Conservation (phyloP, 495 filamentous ascomycete species). For the Saxophila tyrrhenica region DNA sequence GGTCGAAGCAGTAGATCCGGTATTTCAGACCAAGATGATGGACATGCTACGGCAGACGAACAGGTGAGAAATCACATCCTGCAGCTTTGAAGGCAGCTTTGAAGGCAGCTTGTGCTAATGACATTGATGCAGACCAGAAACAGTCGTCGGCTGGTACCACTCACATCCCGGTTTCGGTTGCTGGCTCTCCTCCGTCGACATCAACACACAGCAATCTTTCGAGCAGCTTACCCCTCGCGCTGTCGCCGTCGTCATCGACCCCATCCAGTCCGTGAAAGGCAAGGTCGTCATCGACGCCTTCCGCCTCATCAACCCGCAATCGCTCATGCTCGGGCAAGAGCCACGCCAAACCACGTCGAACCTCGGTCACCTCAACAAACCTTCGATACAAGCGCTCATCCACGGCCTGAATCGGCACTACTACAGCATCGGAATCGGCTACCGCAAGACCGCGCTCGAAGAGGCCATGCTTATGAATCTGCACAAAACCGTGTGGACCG, state of each 20-base stretch:
- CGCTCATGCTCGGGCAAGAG: constrained; percentile 96
- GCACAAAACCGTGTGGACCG: constrained; percentile 98
- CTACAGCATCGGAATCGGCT: constrained; percentile 97
- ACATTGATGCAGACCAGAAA: constrained; percentile 57
- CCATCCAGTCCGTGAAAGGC: constrained; percentile 97
- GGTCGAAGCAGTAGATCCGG: constrained; percentile 94
- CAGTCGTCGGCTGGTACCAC: constrained; percentile 98
- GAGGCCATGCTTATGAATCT: constrained; percentile 99
- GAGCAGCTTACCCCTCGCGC: constrained; percentile 93
- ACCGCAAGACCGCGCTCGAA: constrained; percentile 92
- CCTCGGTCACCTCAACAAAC: constrained; percentile 95
- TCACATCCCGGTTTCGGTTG: constrained; percentile 98
- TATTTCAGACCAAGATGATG: constrained; percentile 99
- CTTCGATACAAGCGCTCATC: constrained; percentile 96
- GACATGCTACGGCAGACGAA: constrained; percentile 97
- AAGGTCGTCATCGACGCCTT: constrained; percentile 99
- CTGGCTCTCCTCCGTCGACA: constrained; percentile 97
- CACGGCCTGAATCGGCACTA: constrained; percentile 97
- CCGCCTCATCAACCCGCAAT: constrained; percentile 96
- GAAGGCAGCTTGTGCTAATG: not conserved
- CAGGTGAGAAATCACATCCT: constrained; percentile 68
- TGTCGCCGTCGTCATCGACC: constrained; percentile 94
- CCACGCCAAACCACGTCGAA: constrained; percentile 98
- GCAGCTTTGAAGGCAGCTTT: too few relatives aligned
- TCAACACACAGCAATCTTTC: constrained; percentile 99